Conservation (phyloP, 169 alveolate species). For the Eimeria nieschulzi region DNA sequence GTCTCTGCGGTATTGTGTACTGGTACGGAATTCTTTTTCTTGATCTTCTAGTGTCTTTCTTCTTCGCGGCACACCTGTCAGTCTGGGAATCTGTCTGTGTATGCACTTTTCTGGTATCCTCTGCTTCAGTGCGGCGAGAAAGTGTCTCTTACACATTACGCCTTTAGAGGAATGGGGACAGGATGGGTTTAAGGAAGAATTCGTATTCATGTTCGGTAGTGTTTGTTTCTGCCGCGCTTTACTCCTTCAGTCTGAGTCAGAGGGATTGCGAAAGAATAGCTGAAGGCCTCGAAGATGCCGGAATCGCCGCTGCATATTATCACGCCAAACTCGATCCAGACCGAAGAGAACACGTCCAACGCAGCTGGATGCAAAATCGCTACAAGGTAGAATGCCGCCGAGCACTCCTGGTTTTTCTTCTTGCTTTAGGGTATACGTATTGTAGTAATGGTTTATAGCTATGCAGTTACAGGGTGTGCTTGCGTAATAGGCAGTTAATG, state of each 20-base stretch:
- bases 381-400: background rate
- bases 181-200: too few relatives aligned
- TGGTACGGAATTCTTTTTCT: constrained; percentile 14
- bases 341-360: constrained; percentile 85
- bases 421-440: too few relatives aligned
- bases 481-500: too few relatives aligned
- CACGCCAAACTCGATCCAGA: constrained; percentile 87
- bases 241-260: constrained; percentile 76
- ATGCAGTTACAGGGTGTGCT: too few relatives aligned
- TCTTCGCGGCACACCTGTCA: background rate
- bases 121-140: background rate
- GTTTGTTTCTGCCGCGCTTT: background rate
- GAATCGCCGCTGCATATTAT: constrained; percentile 86
- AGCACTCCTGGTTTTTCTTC: too few relatives aligned
- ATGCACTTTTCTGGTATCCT: background rate
- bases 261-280: constrained; percentile 95
- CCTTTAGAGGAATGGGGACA: too few relatives aligned
- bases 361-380: constrained; percentile 84
- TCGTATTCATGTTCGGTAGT: too few relatives aligned
- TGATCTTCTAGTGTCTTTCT: background rate
- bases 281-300: constrained; percentile 84
- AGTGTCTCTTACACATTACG: too few relatives aligned
- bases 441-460: too few relatives aligned
- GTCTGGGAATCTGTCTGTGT: background rate
- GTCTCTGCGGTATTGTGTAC: constrained; percentile 55